Conservation (phyloP, 176 grass and related monocot genomes). For the Aegilops longissima region DNA sequence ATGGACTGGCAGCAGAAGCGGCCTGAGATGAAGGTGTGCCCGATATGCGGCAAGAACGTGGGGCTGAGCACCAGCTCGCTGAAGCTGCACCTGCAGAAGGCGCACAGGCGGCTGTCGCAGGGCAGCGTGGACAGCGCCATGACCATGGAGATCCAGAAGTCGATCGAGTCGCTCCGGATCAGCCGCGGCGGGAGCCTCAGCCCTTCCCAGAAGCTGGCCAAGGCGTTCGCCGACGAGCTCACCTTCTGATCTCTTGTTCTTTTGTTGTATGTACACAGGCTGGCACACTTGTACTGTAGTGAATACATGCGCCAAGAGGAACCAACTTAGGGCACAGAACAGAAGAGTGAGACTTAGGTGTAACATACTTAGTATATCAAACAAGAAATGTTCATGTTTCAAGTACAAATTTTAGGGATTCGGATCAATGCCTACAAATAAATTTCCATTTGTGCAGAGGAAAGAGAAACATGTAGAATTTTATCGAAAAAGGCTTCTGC, state of each 20-base stretch:
- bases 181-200: slow-evolving; percentile 68
- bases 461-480: too few species aligned
- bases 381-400: not conserved
- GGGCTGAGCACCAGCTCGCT: slow-evolving; percentile 94
- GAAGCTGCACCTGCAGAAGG: slow-evolving; percentile 93
- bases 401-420: not conserved
- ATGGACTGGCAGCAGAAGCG: slow-evolving; percentile 95
- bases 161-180: slow-evolving; percentile 50
- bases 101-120: slow-evolving; percentile 61
- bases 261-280: not conserved
- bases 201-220: slow-evolving; percentile 59
- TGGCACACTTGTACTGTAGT: not conserved
- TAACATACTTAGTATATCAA: not conserved
- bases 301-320: not conserved
- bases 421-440: not conserved
- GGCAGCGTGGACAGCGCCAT: slow-evolving; percentile 89
- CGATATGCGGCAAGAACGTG: slow-evolving; percentile 78
- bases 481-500: too few species aligned
- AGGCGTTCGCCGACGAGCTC: slow-evolving; percentile 38
- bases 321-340: not conserved
- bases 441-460: not conserved
- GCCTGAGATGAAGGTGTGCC: slow-evolving; percentile 91
- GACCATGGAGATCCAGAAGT: slow-evolving; percentile 83
- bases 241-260: slow-evolving; percentile 17
- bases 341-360: not conserved